These are phyloP conservation scores for Pseudonectria buxi DNA, from an alignment of 2,329 filamentous ascomycete genomes.

Conservation along the genomic window DNA sequence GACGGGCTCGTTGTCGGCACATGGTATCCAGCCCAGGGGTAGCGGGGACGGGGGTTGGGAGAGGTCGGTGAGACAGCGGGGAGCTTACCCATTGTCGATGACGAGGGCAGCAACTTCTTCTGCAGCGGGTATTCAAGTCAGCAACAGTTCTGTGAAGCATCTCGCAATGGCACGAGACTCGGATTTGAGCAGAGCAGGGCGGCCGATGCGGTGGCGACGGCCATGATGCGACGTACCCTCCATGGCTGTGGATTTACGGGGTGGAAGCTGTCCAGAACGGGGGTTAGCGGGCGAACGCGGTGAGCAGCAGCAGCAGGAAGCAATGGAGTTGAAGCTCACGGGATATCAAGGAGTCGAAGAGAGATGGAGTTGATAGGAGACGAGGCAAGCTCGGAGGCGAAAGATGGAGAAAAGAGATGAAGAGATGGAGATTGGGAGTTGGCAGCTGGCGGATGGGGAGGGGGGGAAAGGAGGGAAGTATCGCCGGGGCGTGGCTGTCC, in stretches of 20 bases:
- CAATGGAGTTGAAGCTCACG: conserved; percentile 18
- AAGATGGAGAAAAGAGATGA: conserved; percentile 20
- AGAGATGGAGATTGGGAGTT: conserved; percentile 23
- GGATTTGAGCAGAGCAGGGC: conserved; percentile 16
- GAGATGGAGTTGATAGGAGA: conserved; percentile 24
- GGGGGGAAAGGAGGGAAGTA: conserved; percentile 29
- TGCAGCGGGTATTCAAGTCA: conserved; percentile 46
- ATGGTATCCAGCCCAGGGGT: conserved; percentile 14
- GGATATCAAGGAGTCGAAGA: conserved; percentile 22
- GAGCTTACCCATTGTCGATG: conserved; percentile 99
- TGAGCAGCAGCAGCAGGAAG: conserved; percentile 15
- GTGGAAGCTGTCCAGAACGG: conserved; percentile 29
- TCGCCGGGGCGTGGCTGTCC: conserved; percentile 27
- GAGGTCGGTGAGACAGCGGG: conserved; percentile 32
- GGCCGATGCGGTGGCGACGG: conserved; percentile 20
- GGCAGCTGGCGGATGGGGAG: conserved; percentile 18
- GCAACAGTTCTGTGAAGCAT: conserved; percentile 23
- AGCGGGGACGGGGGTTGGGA: conserved; percentile 14
- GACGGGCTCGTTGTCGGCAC: background rate
- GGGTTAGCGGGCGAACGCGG: conserved; percentile 21
- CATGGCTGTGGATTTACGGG: conserved; percentile 46
- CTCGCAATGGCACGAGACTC: conserved; percentile 12
- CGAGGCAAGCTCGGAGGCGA: conserved; percentile 23
- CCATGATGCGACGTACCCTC: conserved; percentile 40
- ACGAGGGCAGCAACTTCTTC: conserved; percentile 99